Conservation (phyloP, 768 basidiomycete species). For the Antrodiella citrinella region DNA sequence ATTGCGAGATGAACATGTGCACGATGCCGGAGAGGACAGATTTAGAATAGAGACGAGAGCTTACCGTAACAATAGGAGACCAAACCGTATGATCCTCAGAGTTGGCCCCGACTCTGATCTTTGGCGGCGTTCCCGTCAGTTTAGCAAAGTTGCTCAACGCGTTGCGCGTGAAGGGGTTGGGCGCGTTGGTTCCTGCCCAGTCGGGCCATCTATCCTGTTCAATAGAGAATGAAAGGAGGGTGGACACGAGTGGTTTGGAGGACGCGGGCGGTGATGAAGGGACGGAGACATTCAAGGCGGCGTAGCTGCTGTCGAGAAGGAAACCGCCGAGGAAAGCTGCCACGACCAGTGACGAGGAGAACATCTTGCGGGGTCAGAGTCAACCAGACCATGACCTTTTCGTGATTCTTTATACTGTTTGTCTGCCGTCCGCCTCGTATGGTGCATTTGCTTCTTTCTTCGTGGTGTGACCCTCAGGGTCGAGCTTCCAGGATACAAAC, state of each 20-base stretch:
- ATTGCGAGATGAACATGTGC: background rate
- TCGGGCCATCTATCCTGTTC: slow-evolving; percentile 67
- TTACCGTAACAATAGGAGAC: slow-evolving; percentile 37
- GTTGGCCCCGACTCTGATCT: slow-evolving; percentile 50
- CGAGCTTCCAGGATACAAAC: too few relatives aligned
- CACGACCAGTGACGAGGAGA: too few relatives aligned
- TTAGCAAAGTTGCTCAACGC: slow-evolving; percentile 46
- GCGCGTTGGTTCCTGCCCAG: slow-evolving; percentile 45
- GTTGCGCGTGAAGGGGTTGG: slow-evolving; percentile 55
- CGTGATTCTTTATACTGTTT: too few relatives aligned
- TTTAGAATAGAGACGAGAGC: slow-evolving; percentile 6
- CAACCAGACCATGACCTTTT: too few relatives aligned
- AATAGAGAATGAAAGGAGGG: slow-evolving; percentile 56
- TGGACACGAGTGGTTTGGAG: slow-evolving; percentile 32
- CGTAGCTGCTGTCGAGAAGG: background rate
- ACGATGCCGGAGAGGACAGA: background rate
- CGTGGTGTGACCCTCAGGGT: too few relatives aligned
- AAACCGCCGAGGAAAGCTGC: background rate
- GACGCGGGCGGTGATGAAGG: slow-evolving; percentile 28
- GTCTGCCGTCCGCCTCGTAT: too few relatives aligned
- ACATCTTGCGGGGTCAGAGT: too few relatives aligned
- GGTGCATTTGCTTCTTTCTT: too few relatives aligned
- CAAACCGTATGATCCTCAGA: slow-evolving; percentile 53
- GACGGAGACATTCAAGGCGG: slow-evolving; percentile 28
- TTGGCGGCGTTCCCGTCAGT: slow-evolving; percentile 45